Evolutionary conservation across 306 rosid genomes (phyloP).

Genomic region (Trifolium dubium): DNA sequence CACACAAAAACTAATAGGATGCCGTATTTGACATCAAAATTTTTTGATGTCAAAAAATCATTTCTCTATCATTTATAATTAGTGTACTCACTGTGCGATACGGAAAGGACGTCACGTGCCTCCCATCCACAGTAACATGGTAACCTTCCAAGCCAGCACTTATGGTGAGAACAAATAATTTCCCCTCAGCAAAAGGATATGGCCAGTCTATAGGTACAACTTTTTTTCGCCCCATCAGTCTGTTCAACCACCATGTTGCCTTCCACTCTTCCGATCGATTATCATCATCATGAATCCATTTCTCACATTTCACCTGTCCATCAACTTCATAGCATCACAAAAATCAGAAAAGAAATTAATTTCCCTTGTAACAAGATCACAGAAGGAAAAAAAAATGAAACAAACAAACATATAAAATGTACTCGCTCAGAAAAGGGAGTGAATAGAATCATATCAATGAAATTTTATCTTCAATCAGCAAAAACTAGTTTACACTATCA

Average conservation of each 20-base stretch:
- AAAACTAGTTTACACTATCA: conserved; percentile 5
- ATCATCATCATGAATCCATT: conserved; percentile 91
- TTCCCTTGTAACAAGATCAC: conserved; percentile 31
- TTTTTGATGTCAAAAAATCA: neutral
- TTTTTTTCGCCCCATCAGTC: conserved; percentile 80
- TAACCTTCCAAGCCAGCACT: conserved; percentile 97
- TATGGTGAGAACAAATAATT: conserved; percentile 80
- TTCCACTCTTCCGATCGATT: conserved; percentile 78
- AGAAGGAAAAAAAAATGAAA: neutral
- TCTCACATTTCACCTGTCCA: conserved; percentile 92
- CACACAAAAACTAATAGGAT: neutral
- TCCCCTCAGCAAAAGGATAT: conserved; percentile 88
- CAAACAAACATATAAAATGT: neutral
- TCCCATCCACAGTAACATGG: conserved; percentile 87
- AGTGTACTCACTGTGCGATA: conserved; percentile 80
- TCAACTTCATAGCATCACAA: conserved; percentile 66
- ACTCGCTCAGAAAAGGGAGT: neutral
- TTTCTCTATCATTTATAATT: neutral
- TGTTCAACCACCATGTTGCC: conserved; percentile 89
- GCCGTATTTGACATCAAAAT: neutral
- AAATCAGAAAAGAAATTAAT: conserved; percentile 44
- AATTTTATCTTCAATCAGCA: neutral
- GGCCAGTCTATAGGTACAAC: conserved; percentile 87
- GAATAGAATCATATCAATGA: neutral
- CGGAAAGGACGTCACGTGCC: conserved; percentile 88